Percentiles rank a stretch among this genome's conserved stretches.
These are phyloP conservation scores for Colletotrichum gigasporum DNA, from an alignment of 2,329 filamentous ascomycete species.

Conservation along the genomic window DNA sequence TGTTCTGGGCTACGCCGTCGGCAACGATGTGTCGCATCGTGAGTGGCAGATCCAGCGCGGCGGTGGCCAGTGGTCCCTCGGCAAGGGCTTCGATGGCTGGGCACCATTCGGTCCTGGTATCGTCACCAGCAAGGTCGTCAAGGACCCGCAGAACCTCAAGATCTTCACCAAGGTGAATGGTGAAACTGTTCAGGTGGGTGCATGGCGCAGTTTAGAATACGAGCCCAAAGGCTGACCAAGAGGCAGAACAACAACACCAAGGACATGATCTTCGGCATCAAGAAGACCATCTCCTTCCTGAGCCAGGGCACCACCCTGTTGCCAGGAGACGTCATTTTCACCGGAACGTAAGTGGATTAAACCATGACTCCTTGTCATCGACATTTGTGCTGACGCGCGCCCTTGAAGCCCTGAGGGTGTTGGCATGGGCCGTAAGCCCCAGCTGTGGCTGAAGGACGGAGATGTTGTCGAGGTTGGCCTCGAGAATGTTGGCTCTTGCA, in stretches of 20 bases:
- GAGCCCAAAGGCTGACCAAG: not conserved
- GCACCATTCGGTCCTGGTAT: slow-evolving; percentile 79
- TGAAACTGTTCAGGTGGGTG: slow-evolving; percentile 59
- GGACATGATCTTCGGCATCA: slow-evolving; percentile 72
- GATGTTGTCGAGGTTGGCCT: slow-evolving; percentile 76
- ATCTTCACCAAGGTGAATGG: slow-evolving; percentile 71
- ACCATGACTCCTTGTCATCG: not conserved
- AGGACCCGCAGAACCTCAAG: slow-evolving; percentile 64
- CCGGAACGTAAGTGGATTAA: slow-evolving; percentile 61
- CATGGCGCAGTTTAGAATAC: too few relatives aligned
- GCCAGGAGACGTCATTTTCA: slow-evolving; percentile 73
- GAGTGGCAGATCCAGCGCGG: slow-evolving; percentile 78
- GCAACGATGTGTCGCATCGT: slow-evolving; percentile 83
- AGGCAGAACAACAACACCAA: slow-evolving; percentile 60
- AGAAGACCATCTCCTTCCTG: slow-evolving; percentile 66
- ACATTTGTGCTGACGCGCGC: slow-evolving; percentile 7
- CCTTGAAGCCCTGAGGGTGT: slow-evolving; percentile 71
- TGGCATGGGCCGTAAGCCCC: slow-evolving; percentile 74
- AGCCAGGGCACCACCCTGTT: slow-evolving; percentile 70
- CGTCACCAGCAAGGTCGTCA: slow-evolving; percentile 64
- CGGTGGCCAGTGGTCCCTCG: slow-evolving; percentile 75
- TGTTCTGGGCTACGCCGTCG: slow-evolving; percentile 78
- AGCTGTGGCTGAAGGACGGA: slow-evolving; percentile 74
- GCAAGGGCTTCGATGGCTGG: slow-evolving; percentile 81
- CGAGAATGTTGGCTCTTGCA: slow-evolving; percentile 71